These are phyloP conservation scores for Circinella umbellata DNA, from an alignment of 371 early-diverging fungal genomes.

Conservation along the genomic window DNA sequence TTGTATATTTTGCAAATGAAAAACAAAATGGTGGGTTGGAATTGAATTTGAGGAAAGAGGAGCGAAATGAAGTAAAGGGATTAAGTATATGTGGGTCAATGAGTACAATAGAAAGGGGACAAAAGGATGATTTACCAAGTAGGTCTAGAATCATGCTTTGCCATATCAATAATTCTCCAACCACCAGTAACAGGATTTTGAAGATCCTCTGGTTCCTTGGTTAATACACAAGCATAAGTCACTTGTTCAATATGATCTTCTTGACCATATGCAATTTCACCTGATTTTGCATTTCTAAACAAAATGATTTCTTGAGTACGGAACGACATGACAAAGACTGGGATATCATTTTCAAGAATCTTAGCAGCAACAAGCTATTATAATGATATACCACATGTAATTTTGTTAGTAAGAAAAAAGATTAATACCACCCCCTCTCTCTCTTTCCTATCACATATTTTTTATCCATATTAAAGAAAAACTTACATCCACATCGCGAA, in stretches of 20 bases:
- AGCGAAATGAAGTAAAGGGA: not conserved
- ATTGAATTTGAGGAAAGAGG: too few relatives aligned
- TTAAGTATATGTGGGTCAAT: slow-evolving; percentile 7
- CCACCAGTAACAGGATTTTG: slow-evolving; percentile 88
- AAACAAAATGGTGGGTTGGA: too few relatives aligned
- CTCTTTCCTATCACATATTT: too few relatives aligned
- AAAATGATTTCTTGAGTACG: slow-evolving; percentile 93
- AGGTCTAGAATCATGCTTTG: slow-evolving; percentile 76
- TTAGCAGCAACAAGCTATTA: slow-evolving; percentile 76
- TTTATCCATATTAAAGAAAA: slow-evolving; percentile 2
- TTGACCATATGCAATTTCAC: slow-evolving; percentile 86
- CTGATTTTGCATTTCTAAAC: slow-evolving; percentile 86
- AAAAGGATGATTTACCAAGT: slow-evolving; percentile 56
- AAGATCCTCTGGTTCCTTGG: slow-evolving; percentile 86
- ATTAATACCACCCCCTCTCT: too few relatives aligned
- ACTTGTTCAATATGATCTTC: slow-evolving; percentile 92
- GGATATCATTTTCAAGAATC: slow-evolving; percentile 90
- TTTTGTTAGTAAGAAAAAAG: not conserved
- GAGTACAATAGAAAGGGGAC: not conserved
- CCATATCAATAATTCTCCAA: slow-evolving; percentile 92
- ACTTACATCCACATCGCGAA: slow-evolving; percentile 86
- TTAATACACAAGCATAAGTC: slow-evolving; percentile 87
- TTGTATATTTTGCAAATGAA: too few relatives aligned
- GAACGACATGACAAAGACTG: slow-evolving; percentile 89
- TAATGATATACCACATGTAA: not conserved